Percentiles rank a stretch among this genome's conserved stretches.
phyloP scores from a whole-genome alignment of 768 basidiomycete genomes.

The Pisolithus marmoratus region DNA sequence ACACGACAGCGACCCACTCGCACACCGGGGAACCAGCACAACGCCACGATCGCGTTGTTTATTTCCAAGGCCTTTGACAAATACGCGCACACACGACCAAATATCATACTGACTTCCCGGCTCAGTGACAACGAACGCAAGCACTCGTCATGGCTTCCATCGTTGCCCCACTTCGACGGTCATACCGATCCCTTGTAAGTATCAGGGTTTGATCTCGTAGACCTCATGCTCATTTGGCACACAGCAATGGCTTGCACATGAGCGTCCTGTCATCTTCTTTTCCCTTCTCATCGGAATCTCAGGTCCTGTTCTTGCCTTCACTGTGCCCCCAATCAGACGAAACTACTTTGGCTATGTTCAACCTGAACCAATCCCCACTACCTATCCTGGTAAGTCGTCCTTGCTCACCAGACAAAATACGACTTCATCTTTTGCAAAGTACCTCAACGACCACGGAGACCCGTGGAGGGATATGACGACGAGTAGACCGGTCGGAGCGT shows the following conservation, averaged over 20 bases:
- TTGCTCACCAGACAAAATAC: not conserved
- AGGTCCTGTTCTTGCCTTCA: conserved; percentile 69
- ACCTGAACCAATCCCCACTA: conserved; percentile 63
- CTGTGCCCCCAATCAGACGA: conserved; percentile 72
- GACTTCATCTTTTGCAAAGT: conserved; percentile 35
- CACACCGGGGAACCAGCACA: too few relatives aligned
- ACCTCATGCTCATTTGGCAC: not conserved
- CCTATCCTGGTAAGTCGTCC: conserved; percentile 66
- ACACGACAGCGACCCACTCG: too few relatives aligned
- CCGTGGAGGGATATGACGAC: conserved; percentile 74
- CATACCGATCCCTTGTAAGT: conserved; percentile 26
- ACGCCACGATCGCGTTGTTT: too few relatives aligned
- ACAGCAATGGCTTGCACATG: conserved; percentile 88
- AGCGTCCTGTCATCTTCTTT: conserved; percentile 87
- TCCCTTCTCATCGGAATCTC: conserved; percentile 68
- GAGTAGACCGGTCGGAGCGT: conserved; percentile 21
- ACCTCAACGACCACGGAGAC: conserved; percentile 63
- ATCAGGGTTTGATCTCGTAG: not conserved
- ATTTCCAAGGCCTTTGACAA: conserved; percentile 15
- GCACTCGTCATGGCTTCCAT: conserved; percentile 23
- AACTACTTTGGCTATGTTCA: conserved; percentile 65
- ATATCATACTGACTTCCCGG: conserved; percentile 14
- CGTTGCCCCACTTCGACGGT: conserved; percentile 22
- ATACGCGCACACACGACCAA: conserved; percentile 13
- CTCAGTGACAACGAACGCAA: not conserved